phyloP scores from a whole-genome alignment of 495 filamentous ascomycete species.

The Thozetella sp. region DNA sequence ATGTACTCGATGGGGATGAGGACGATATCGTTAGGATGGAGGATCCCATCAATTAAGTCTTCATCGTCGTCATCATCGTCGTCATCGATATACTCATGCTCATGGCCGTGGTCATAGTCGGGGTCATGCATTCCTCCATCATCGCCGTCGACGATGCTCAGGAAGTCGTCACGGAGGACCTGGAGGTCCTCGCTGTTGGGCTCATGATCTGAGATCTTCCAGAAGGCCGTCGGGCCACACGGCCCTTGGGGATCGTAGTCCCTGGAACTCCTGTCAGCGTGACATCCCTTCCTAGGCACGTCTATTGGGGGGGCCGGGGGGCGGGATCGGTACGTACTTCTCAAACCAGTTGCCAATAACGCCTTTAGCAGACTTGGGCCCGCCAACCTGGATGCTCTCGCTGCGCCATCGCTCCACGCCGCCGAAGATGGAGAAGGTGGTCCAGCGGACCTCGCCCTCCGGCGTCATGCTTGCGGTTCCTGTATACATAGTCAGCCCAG shows the following conservation, averaged over 20 bases:
- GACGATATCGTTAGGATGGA: not conserved
- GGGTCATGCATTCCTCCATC: not conserved
- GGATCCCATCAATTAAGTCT: slow-evolving; percentile 1
- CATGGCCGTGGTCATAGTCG: not conserved
- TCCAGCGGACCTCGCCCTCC: slow-evolving; percentile 70
- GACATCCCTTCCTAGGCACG: not conserved
- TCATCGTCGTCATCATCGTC: slow-evolving; percentile 10
- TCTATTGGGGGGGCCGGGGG: not conserved
- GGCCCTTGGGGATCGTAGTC: slow-evolving; percentile 62
- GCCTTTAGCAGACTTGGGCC: slow-evolving; percentile 54
- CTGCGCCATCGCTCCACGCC: slow-evolving; percentile 65
- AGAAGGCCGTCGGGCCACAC: slow-evolving; percentile 67
- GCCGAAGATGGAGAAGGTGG: slow-evolving; percentile 60
- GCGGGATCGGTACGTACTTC: slow-evolving; percentile 53
- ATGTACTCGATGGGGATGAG: not conserved
- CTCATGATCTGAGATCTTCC: slow-evolving; percentile 59
- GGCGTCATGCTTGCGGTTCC: slow-evolving; percentile 58
- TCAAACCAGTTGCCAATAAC: slow-evolving; percentile 71
- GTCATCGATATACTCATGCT: not conserved
- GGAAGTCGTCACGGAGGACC: slow-evolving; percentile 16
- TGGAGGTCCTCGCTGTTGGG: slow-evolving; percentile 11
- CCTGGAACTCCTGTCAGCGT: slow-evolving; percentile 22
- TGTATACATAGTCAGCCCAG: slow-evolving; percentile 14
- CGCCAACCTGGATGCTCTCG: slow-evolving; percentile 68
- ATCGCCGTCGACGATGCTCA: slow-evolving; percentile 1